Percentiles rank a stretch among this genome's conserved stretches.
Evolutionary conservation across 345 rosid species (phyloP).

Genomic region (Citrus unshiu): DNA sequence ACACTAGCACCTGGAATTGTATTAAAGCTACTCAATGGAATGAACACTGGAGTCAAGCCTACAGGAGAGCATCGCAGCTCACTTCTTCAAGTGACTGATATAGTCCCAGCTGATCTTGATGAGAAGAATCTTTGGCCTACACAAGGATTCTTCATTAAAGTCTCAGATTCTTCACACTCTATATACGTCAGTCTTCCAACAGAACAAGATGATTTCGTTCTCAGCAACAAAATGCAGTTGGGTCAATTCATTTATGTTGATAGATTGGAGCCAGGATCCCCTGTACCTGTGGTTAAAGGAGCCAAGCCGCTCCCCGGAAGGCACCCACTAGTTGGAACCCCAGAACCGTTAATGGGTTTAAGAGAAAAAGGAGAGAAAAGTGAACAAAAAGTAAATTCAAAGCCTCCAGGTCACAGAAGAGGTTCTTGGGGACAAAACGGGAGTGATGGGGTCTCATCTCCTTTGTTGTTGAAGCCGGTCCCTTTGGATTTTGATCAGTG

Average conservation of each 20-base stretch:
- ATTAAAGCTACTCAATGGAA: slow-evolving; percentile 69
- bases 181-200: slow-evolving; percentile 87
- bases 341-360: slow-evolving; percentile 78
- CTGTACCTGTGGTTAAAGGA: slow-evolving; percentile 80
- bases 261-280: slow-evolving; percentile 83
- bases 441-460: slow-evolving; percentile 45
- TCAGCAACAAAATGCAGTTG: slow-evolving; percentile 88
- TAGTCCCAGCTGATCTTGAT: slow-evolving; percentile 93
- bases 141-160: slow-evolving; percentile 89
- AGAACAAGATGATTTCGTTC: slow-evolving; percentile 72
- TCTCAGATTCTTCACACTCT: slow-evolving; percentile 92
- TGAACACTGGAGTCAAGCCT: slow-evolving; percentile 82
- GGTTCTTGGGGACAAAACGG: slow-evolving; percentile 83
- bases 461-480: slow-evolving; percentile 65
- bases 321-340: slow-evolving; percentile 84
- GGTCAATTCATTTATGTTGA: slow-evolving; percentile 94
- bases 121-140: slow-evolving; percentile 85
- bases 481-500: slow-evolving; percentile 88
- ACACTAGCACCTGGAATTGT: slow-evolving; percentile 77
- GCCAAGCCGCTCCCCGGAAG: slow-evolving; percentile 89
- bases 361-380: slow-evolving; percentile 44
- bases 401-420: slow-evolving; percentile 42
- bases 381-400: slow-evolving; percentile 37
- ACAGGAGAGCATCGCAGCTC: slow-evolving; percentile 89
- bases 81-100: slow-evolving; percentile 83